These are phyloP conservation scores for Cyberlindnera xylosilytica DNA, from an alignment of 805 yeast species.

Conservation along the genomic window DNA sequence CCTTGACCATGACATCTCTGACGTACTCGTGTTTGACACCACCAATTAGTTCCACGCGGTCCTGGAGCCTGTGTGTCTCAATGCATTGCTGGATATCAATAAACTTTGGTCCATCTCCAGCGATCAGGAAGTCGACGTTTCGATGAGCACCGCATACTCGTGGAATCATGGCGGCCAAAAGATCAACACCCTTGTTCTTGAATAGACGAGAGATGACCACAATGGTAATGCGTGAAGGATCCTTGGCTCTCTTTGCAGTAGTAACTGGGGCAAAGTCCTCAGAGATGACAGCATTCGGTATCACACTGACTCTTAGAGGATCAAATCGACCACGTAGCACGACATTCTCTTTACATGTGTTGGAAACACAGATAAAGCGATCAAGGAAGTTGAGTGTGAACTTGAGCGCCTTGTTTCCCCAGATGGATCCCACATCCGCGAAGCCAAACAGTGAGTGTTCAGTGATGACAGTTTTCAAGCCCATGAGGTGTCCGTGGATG, in stretches of 20 bases:
- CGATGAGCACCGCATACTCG: conserved; percentile 62
- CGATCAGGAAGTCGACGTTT: conserved; percentile 75
- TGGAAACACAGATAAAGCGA: conserved; percentile 93
- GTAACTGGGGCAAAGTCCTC: conserved; percentile 64
- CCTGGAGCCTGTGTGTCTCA: conserved; percentile 80
- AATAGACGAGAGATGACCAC: conserved; percentile 89
- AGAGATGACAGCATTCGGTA: conserved; percentile 93
- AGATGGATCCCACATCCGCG: conserved; percentile 75
- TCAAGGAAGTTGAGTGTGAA: conserved; percentile 85
- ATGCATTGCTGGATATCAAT: conserved; percentile 94
- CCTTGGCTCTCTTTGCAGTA: conserved; percentile 27
- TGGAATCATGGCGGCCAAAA: conserved; percentile 82
- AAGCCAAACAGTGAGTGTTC: conserved; percentile 97
- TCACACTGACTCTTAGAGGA: conserved; percentile 78
- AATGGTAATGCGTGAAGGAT: conserved; percentile 54
- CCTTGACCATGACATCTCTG: conserved; percentile 86
- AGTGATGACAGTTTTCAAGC: conserved; percentile 85
- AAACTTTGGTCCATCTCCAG: conserved; percentile 97
- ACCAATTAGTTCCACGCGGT: conserved; percentile 81
- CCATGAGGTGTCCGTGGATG: conserved; percentile 92
- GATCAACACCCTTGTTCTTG: conserved; percentile 95
- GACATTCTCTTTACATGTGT: conserved; percentile 94
- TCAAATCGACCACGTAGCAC: conserved; percentile 82
- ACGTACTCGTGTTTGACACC: conserved; percentile 90
- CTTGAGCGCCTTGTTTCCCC: conserved; percentile 82